Conservation (phyloP, 768 basidiomycete genomes). For the Stropharia rugosoannulata region DNA sequence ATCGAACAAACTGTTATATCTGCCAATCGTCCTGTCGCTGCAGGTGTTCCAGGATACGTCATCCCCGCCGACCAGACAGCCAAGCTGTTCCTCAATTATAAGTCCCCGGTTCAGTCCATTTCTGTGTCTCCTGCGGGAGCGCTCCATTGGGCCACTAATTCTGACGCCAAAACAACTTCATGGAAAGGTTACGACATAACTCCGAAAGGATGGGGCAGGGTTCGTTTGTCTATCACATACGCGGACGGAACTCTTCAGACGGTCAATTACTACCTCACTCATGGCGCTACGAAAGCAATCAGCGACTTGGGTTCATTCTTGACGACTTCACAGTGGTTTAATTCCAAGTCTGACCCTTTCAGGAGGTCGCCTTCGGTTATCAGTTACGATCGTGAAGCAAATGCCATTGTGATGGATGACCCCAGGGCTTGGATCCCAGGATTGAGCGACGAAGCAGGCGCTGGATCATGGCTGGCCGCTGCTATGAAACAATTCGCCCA, state of each 20-base stretch:
- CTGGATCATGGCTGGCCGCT: constrained; percentile 56
- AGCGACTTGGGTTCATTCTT: constrained; percentile 54
- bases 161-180: constrained; percentile 36
- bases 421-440: constrained; percentile 61
- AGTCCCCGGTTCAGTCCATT: constrained; percentile 39
- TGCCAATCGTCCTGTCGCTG: constrained; percentile 45
- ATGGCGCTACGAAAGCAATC: constrained; percentile 42
- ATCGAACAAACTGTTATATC: constrained; percentile 45
- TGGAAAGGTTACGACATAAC: constrained; percentile 52
- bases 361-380: constrained; percentile 51
- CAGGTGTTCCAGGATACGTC: constrained; percentile 53
- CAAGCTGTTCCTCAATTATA: constrained; percentile 51
- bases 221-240: constrained; percentile 49
- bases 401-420: constrained; percentile 49
- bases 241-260: constrained; percentile 52
- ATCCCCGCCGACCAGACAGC: constrained; percentile 46
- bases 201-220: constrained; percentile 42
- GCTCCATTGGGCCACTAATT: constrained; percentile 42
- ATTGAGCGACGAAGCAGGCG: constrained; percentile 58
- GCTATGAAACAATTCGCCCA: constrained; percentile 57
- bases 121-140: constrained; percentile 45
- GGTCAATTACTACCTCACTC: constrained; percentile 50
- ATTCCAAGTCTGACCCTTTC: constrained; percentile 49
- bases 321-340: constrained; percentile 55
- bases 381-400: constrained; percentile 51